phyloP scores from a whole-genome alignment of 1,284 basidiomycete species.

The Cryptococcus sp. region DNA sequence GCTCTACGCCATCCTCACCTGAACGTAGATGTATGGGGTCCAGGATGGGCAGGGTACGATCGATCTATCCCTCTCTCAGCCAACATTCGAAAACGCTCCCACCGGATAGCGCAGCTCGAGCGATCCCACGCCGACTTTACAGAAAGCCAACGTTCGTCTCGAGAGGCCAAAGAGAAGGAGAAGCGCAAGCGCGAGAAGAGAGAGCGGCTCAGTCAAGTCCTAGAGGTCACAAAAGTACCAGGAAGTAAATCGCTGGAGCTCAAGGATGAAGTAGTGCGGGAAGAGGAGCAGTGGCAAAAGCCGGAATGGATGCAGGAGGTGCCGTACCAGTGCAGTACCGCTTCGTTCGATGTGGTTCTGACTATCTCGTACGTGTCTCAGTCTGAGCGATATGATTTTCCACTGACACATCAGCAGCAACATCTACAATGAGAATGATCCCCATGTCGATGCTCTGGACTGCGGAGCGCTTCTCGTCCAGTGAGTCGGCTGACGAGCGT shows the following conservation, averaged over 20 bases:
- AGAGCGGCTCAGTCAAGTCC: slow-evolving; percentile 12
- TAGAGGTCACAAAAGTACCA: slow-evolving; percentile 12
- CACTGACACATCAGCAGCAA: slow-evolving; percentile 28
- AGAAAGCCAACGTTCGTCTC: slow-evolving; percentile 1
- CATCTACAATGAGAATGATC: slow-evolving; percentile 48
- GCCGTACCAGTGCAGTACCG: slow-evolving; percentile 29
- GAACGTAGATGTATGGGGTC: slow-evolving; percentile 52
- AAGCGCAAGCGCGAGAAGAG: slow-evolving; percentile 12
- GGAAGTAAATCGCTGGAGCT: neutral
- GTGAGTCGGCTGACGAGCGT: slow-evolving; percentile 27
- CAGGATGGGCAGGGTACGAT: slow-evolving; percentile 51
- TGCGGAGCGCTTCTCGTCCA: slow-evolving; percentile 51
- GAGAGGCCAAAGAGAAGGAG: slow-evolving; percentile 7
- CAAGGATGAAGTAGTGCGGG: slow-evolving; percentile 3
- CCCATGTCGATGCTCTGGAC: slow-evolving; percentile 46
- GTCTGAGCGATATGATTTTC: neutral
- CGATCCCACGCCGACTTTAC: slow-evolving; percentile 18
- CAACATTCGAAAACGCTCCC: slow-evolving; percentile 44
- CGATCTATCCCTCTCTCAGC: slow-evolving; percentile 37
- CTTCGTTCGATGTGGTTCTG: slow-evolving; percentile 47
- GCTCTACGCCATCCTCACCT: slow-evolving; percentile 49
- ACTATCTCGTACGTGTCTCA: slow-evolving; percentile 44
- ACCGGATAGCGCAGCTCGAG: slow-evolving; percentile 36
- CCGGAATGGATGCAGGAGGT: slow-evolving; percentile 19
- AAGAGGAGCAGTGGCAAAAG: slow-evolving; percentile 16